Evolutionary conservation across 768 basidiomycete genomes (phyloP).

Genomic region (Calvatia gigantea): DNA sequence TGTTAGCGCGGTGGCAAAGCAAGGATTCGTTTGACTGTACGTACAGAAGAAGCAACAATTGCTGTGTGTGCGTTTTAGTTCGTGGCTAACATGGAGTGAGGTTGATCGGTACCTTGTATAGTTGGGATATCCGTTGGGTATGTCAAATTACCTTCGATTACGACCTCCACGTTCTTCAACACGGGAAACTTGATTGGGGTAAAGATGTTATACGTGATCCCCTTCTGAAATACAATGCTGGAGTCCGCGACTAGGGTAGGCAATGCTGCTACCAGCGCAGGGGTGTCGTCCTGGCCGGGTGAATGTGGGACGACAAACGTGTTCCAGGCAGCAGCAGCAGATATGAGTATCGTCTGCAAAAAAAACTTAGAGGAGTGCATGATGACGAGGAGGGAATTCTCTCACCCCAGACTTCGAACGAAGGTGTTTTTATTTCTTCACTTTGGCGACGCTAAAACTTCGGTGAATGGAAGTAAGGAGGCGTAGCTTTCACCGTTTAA

Average conservation of each 20-base stretch:
- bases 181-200: slow-evolving; percentile 54
- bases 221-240: slow-evolving; percentile 54
- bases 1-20: neutral
- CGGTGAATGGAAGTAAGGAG: neutral
- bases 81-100: neutral
- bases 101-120: slow-evolving; percentile 40
- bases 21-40: slow-evolving; percentile 13
- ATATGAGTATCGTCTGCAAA: neutral
- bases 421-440: neutral
- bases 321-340: slow-evolving; percentile 34
- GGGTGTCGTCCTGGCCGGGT: slow-evolving; percentile 47
- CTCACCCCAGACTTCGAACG: neutral
- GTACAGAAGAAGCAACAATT: slow-evolving; percentile 42
- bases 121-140: slow-evolving; percentile 49
- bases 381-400: neutral
- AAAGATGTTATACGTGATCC: slow-evolving; percentile 58
- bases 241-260: slow-evolving; percentile 37
- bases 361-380: neutral
- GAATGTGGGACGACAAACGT: slow-evolving; percentile 51
- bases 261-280: slow-evolving; percentile 41
- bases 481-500: neutral
- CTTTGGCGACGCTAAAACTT: neutral
- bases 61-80: slow-evolving; percentile 21
- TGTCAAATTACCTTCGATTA: slow-evolving; percentile 54
- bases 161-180: slow-evolving; percentile 54